Evolutionary conservation across 2,329 filamentous ascomycete species (phyloP).

Genomic region (Penicillium corylophilum): DNA sequence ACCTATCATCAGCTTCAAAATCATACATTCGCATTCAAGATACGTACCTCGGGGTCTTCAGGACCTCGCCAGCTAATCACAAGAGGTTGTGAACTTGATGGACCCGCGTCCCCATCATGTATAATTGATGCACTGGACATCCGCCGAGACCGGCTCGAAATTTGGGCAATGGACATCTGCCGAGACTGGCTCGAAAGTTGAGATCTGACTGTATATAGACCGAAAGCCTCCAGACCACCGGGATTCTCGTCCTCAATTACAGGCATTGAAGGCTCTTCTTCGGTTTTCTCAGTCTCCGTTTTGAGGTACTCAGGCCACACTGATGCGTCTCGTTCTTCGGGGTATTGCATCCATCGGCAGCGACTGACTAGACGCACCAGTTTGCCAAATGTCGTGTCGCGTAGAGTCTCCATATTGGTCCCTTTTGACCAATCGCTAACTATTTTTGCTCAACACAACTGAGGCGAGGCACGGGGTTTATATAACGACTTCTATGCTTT

Average conservation of each 20-base stretch:
- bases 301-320: neutral
- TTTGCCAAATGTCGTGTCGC: slow-evolving; percentile 25
- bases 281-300: slow-evolving; percentile 1
- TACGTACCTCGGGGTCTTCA: slow-evolving; percentile 16
- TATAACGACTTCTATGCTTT: neutral
- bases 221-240: slow-evolving; percentile 12
- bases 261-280: too few species aligned
- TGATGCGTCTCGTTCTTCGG: slow-evolving; percentile 16
- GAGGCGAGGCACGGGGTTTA: neutral
- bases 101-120: neutral
- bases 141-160: slow-evolving; percentile 3
- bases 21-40: neutral
- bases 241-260: neutral
- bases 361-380: slow-evolving; percentile 17
- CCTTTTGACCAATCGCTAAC: neutral
- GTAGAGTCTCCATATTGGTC: slow-evolving; percentile 16
- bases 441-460: neutral
- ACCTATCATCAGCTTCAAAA: neutral
- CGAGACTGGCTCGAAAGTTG: slow-evolving; percentile 11
- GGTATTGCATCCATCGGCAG: slow-evolving; percentile 13
- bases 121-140: slow-evolving; percentile 3
- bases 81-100: neutral
- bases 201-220: slow-evolving; percentile 20
- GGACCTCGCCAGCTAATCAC: slow-evolving; percentile 19
- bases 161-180: slow-evolving; percentile 12